Percentiles rank a stretch among this genome's conserved stretches.
Evolutionary conservation across 129 eudicot species (phyloP).

Genomic region (Apium graveolens): DNA sequence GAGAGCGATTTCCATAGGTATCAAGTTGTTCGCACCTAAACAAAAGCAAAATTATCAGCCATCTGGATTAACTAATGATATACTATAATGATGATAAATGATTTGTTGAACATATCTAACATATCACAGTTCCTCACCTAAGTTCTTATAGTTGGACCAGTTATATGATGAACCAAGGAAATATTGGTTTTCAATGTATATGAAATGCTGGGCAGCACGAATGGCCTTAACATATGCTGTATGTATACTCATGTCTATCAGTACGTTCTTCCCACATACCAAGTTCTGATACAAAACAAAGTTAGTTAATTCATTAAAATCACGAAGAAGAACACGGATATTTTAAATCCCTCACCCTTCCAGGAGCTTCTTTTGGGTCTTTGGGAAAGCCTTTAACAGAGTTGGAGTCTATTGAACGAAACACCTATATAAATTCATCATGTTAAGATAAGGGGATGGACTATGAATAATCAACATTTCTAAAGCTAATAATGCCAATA

Average conservation of each 20-base stretch:
- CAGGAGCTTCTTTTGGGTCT: slow-evolving; percentile 70
- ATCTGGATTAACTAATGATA: not conserved
- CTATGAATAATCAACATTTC: not conserved
- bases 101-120: not conserved
- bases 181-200: slow-evolving; percentile 88
- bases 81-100: not conserved
- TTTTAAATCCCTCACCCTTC: slow-evolving; percentile 37
- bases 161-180: slow-evolving; percentile 89
- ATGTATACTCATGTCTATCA: slow-evolving; percentile 98
- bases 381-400: slow-evolving; percentile 85
- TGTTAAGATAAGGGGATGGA: not conserved
- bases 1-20: slow-evolving; percentile 94
- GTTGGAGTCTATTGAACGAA: slow-evolving; percentile 87
- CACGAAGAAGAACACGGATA: not conserved
- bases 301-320: slow-evolving; percentile 6
- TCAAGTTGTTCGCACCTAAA: slow-evolving; percentile 91
- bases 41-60: slow-evolving; percentile 3
- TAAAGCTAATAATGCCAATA: slow-evolving; percentile 4
- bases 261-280: slow-evolving; percentile 88
- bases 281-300: slow-evolving; percentile 45
- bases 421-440: slow-evolving; percentile 33
- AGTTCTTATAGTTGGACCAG: slow-evolving; percentile 51
- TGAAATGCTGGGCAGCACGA: slow-evolving; percentile 89
- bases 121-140: slow-evolving; percentile 41
- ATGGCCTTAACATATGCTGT: slow-evolving; percentile 91